Evolutionary conservation across 331 rosid species (phyloP), one percentile per base, ranked within the genome.

Genomic region (Acacia pycnantha): DNA sequence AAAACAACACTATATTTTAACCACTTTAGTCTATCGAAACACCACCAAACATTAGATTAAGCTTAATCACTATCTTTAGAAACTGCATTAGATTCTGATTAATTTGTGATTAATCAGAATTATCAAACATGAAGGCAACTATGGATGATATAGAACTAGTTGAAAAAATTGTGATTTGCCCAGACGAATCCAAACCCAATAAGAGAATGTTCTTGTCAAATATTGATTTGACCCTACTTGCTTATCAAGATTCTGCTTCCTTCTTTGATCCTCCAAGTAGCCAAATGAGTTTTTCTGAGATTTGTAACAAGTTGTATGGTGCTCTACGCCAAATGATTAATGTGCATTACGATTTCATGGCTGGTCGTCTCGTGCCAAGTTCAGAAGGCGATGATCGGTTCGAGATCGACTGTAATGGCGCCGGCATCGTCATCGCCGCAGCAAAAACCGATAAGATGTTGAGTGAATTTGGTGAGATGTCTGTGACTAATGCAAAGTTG

Each of bases 201-300:
- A 84, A 75, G 77, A 11, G 85, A 76, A 78, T 87, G 61, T 87
- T 87, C 74, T 79, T 87, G 53, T 87, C 87, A 58, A 88, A 89
- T 29, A 90, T 87, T 64, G 89, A 90, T 46, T 18, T 82, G 19
- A 59, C 88, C 11, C 87, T 90, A 5, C 88, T 87, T 54, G 91
- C 82, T 59, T 85, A 85, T 81, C 87, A 83, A 80, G 88, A 90
- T 4, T 82, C 89, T 44, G 79, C 80, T 16, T 85, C 89, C 0
- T 90, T 87, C 62, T 86, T 90, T 81, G 90, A 86, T 72, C 88
- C 90, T 81, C 93, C 93, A 78, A 84, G 61, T 29, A 74, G 10
- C 58, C 68, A 72, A 76, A 84, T 90, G 80, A 74, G 71, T 43
- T 90, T 90, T 27, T 65, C 76, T 26, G 87, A 89, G 82, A 82